These are phyloP conservation scores for Diaporthe citriasiana DNA, from an alignment of 2,329 filamentous ascomycete genomes.

Conservation along the genomic window DNA sequence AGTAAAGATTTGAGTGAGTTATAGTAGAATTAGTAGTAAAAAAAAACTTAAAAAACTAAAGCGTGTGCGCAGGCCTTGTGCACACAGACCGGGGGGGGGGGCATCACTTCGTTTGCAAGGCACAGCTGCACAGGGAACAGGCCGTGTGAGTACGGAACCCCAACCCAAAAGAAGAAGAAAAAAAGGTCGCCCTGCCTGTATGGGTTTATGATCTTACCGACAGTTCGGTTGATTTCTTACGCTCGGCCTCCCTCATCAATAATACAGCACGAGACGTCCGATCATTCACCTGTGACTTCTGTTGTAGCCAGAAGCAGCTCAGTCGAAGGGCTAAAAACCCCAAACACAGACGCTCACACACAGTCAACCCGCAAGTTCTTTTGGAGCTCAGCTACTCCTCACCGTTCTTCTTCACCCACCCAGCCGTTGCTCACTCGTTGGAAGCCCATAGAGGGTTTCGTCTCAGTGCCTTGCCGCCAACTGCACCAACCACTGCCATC, in stretches of 20 bases:
- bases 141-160: background rate
- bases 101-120: no score
- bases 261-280: background rate
- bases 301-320: background rate
- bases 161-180: no score
- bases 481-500: background rate
- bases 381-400: constrained; percentile 6
- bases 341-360: background rate
- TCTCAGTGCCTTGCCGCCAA: background rate
- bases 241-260: background rate
- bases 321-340: background rate
- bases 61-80: no score
- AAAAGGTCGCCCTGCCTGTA: background rate
- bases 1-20: no score
- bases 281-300: background rate
- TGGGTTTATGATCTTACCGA: no score
- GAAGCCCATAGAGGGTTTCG: background rate
- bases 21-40: no score
- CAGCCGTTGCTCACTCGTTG: background rate
- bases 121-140: background rate
- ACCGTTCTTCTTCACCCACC: background rate
- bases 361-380: background rate
- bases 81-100: no score
- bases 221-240: background rate
- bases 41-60: no score